A percentile compares a stretch with the other conserved stretches of the same genome.
phyloP scores from a whole-genome alignment of 306 rosid genomes.

The Cucumis hystrix region DNA sequence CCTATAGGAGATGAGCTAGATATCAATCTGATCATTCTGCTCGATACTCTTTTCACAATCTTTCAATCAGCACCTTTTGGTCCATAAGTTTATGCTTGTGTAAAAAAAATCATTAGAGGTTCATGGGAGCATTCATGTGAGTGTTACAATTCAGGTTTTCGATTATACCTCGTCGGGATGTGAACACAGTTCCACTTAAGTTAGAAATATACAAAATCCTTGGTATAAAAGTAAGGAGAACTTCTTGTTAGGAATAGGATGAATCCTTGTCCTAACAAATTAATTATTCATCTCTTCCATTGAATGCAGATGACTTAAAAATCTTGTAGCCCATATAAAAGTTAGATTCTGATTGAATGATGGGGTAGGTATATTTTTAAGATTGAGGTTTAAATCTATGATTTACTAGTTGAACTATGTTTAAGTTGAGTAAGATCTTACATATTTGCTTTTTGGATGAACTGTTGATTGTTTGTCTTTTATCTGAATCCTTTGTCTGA shows the following conservation, averaged over 20 bases:
- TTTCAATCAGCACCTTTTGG: background rate
- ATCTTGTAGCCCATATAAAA: background rate
- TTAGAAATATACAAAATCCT: background rate
- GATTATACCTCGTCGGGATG: background rate
- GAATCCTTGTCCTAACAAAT: background rate
- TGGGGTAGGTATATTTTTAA: background rate
- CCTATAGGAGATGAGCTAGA: background rate
- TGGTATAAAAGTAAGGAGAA: background rate
- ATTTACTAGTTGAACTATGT: background rate
- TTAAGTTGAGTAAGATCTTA: background rate
- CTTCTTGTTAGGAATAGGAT: background rate
- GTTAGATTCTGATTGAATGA: background rate
- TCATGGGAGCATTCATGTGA: background rate
- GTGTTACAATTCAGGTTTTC: background rate
- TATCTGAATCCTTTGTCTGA: background rate
- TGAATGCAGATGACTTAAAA: background rate
- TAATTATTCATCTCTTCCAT: background rate
- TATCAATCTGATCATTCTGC: background rate
- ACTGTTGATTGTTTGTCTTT: background rate
- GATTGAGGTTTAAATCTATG: background rate
- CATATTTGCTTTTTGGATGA: background rate
- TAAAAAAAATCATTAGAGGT: background rate
- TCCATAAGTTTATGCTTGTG: background rate
- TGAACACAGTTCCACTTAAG: background rate
- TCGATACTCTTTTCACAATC: background rate